phyloP scores from a whole-genome alignment of 2,329 filamentous ascomycete genomes.

The Arachnomyces sp. region DNA sequence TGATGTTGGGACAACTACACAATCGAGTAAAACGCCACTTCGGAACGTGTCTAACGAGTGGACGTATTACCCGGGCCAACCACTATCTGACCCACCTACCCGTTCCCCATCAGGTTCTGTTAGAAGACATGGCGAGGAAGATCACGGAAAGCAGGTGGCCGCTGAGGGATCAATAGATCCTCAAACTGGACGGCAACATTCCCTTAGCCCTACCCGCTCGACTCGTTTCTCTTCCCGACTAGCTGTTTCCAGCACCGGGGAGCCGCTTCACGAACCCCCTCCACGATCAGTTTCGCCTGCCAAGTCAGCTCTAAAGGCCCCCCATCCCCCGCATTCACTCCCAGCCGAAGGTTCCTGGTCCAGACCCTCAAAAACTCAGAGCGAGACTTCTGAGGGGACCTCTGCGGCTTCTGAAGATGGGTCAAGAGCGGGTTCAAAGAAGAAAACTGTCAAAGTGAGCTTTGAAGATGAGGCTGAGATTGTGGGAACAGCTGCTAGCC shows the following conservation, averaged over 20 bases:
- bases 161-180: background rate
- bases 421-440: conserved; percentile 35
- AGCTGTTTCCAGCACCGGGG: conserved; percentile 37
- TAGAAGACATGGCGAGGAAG: too few relatives aligned
- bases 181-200: conserved; percentile 4
- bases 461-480: conserved; percentile 54
- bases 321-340: conserved; percentile 36
- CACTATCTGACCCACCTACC: too few relatives aligned
- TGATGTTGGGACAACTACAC: conserved; percentile 4
- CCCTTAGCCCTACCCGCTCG: conserved; percentile 21
- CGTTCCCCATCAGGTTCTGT: too few relatives aligned
- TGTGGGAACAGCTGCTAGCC: conserved; percentile 37
- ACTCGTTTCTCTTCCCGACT: conserved; percentile 50
- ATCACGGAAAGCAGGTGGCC: too few relatives aligned
- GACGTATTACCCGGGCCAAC: too few relatives aligned
- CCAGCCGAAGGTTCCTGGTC: conserved; percentile 24
- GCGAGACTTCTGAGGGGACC: conserved; percentile 49
- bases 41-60: background rate
- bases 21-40: conserved; percentile 7
- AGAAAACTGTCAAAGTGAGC: conserved; percentile 54
- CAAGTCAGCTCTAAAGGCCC: conserved; percentile 52
- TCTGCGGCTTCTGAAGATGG: conserved; percentile 42
- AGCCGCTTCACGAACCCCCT: conserved; percentile 49
- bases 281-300: conserved; percentile 52
- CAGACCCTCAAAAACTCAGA: conserved; percentile 31